Evolutionary conservation across 2,329 filamentous ascomycete genomes (phyloP).

Genomic region (Ophiostoma triangulosporum): DNA sequence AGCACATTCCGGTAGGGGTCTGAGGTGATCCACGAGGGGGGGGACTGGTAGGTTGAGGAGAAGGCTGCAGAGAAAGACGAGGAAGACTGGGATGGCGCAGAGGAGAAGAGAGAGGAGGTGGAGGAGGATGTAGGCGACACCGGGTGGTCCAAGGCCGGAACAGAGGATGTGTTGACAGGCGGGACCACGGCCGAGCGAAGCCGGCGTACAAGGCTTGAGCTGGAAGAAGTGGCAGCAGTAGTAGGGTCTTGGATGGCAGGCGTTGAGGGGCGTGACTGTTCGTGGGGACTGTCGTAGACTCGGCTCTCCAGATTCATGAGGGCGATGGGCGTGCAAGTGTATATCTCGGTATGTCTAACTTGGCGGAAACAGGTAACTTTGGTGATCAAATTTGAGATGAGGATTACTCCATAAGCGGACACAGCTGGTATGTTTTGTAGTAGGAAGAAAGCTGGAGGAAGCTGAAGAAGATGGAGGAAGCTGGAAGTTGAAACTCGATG

Average conservation of each 20-base stretch:
- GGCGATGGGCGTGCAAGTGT: neutral
- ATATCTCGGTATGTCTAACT: neutral
- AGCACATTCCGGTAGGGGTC: constrained; percentile 6
- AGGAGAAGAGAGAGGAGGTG: constrained; percentile 7
- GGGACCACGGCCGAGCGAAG: constrained; percentile 1
- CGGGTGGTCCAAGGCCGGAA: neutral
- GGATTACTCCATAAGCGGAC: neutral
- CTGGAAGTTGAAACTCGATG: neutral
- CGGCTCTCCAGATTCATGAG: constrained; percentile 10
- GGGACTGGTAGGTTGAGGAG: neutral
- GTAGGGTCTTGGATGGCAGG: neutral
- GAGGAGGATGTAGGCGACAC: constrained; percentile 2
- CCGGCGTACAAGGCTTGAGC: neutral
- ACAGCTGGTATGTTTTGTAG: neutral
- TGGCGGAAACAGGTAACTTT: too few species aligned
- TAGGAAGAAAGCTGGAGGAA: neutral
- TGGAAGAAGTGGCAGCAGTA: neutral
- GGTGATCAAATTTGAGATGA: neutral
- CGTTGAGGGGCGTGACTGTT: neutral
- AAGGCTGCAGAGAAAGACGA: too few species aligned
- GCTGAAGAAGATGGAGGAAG: neutral
- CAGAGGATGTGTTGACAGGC: neutral
- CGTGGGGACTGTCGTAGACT: neutral
- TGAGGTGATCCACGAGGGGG: constrained; percentile 3
- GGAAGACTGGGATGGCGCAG: constrained; percentile 2